phyloP scores from a whole-genome alignment of 2,329 filamentous ascomycete species.

The Calonectria multiphialidica region DNA sequence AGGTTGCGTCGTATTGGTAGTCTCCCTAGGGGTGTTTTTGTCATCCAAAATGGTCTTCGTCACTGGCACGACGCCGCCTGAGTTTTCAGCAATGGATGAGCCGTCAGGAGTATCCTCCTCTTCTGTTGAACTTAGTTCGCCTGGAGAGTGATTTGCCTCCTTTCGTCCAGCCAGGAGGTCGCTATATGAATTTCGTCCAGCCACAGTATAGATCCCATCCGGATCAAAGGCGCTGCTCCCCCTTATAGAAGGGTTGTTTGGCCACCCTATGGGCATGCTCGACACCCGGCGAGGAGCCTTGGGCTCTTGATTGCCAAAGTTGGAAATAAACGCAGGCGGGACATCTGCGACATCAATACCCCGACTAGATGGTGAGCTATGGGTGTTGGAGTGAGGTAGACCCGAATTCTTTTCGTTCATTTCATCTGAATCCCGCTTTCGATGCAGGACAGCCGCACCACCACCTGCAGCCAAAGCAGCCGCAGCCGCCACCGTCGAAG shows the following conservation, averaged over 20 bases:
- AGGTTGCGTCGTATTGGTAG: background rate
- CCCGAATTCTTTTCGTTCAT: constrained; percentile 39
- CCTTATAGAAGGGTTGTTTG: constrained; percentile 47
- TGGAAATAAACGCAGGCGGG: constrained; percentile 32
- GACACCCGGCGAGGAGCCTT: constrained; percentile 44
- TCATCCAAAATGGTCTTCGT: background rate
- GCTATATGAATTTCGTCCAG: constrained; percentile 29
- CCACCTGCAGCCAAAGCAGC: constrained; percentile 40
- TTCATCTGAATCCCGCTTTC: constrained; percentile 28
- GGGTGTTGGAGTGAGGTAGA: constrained; percentile 30
- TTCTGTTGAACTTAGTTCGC: constrained; percentile 6
- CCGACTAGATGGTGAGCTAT: constrained; percentile 35
- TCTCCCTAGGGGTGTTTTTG: background rate
- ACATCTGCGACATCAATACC: constrained; percentile 29
- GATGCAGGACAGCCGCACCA: constrained; percentile 35
- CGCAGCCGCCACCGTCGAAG: constrained; percentile 32
- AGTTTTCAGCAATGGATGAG: background rate
- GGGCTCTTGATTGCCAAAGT: constrained; percentile 33
- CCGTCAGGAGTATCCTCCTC: background rate
- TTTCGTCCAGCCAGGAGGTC: constrained; percentile 24
- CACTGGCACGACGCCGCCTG: background rate
- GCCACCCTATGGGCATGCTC: constrained; percentile 54
- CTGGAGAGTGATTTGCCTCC: background rate
- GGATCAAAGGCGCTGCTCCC: constrained; percentile 34
- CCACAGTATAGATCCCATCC: constrained; percentile 30